phyloP scores from a whole-genome alignment of 768 basidiomycete species.

The Coprinellus micaceus region DNA sequence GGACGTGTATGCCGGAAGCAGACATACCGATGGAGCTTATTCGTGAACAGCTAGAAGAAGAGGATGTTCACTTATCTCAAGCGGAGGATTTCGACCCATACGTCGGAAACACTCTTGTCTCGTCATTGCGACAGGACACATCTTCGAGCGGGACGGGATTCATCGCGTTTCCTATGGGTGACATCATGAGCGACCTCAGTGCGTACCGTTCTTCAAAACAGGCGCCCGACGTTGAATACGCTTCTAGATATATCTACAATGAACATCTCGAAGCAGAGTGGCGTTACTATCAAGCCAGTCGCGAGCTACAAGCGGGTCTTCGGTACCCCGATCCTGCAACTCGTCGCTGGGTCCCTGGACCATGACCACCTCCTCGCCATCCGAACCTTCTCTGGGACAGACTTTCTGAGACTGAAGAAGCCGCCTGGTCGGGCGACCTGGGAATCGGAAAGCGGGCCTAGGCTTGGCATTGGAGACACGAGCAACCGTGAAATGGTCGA shows the following conservation, averaged over 20 bases:
- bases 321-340: constrained; percentile 66
- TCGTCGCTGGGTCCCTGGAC: constrained; percentile 34
- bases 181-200: constrained; percentile 60
- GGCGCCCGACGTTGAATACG: constrained; percentile 3
- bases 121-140: constrained; percentile 27
- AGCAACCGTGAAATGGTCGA: background rate
- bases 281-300: constrained; percentile 35
- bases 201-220: constrained; percentile 18
- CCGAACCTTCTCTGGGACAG: constrained; percentile 22
- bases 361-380: constrained; percentile 22
- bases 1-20: constrained; percentile 67
- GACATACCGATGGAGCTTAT: constrained; percentile 72
- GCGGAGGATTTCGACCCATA: constrained; percentile 53
- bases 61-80: constrained; percentile 32
- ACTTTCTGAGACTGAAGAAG: constrained; percentile 14
- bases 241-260: constrained; percentile 46
- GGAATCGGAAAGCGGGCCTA: background rate
- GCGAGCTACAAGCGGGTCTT: constrained; percentile 44
- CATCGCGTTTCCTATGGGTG: constrained; percentile 63
- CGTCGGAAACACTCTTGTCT: constrained; percentile 50
- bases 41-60: constrained; percentile 48
- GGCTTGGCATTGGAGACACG: background rate
- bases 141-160: constrained; percentile 24
- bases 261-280: constrained; percentile 25
- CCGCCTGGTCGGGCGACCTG: background rate